phyloP scores from a whole-genome alignment of 331 rosid species.

The Phaseolus coccineus region DNA sequence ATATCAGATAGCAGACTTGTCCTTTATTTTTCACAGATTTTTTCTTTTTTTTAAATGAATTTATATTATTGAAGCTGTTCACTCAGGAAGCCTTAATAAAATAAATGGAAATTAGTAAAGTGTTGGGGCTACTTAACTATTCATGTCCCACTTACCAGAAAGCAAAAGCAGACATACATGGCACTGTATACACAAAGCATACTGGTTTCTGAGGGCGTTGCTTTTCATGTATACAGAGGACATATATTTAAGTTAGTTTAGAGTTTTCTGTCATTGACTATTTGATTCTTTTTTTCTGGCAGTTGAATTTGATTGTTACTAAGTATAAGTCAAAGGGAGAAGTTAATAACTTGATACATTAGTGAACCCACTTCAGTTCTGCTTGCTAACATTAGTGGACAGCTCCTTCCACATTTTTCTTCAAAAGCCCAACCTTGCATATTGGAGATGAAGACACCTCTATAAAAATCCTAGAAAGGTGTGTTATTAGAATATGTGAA shows the following conservation, averaged over 20 bases:
- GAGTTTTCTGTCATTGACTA: slow-evolving; percentile 45
- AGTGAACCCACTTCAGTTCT: slow-evolving; percentile 37
- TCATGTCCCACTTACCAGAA: not conserved
- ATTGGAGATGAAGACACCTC: too few relatives aligned
- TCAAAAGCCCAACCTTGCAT: slow-evolving; percentile 13
- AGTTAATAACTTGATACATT: slow-evolving; percentile 37
- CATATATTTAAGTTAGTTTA: slow-evolving; percentile 52
- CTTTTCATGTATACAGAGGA: not conserved
- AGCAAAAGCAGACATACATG: too few relatives aligned
- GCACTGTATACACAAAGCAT: slow-evolving; percentile 15
- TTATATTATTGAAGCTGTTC: slow-evolving; percentile 29
- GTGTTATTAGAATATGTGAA: not conserved
- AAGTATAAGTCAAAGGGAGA: slow-evolving; percentile 47
- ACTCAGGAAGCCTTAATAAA: slow-evolving; percentile 21
- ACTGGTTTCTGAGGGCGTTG: slow-evolving; percentile 41
- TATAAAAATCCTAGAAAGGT: not conserved
- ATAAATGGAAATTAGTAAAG: slow-evolving; percentile 32
- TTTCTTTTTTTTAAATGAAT: not conserved
- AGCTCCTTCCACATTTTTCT: slow-evolving; percentile 3
- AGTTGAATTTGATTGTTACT: slow-evolving; percentile 34
- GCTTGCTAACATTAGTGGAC: too few relatives aligned
- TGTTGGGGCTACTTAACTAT: slow-evolving; percentile 3
- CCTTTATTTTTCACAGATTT: not conserved
- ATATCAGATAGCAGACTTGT: slow-evolving; percentile 21
- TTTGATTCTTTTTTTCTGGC: not conserved